phyloP scores from a whole-genome alignment of 2,329 filamentous ascomycete species.

The Exophiala sp. region DNA sequence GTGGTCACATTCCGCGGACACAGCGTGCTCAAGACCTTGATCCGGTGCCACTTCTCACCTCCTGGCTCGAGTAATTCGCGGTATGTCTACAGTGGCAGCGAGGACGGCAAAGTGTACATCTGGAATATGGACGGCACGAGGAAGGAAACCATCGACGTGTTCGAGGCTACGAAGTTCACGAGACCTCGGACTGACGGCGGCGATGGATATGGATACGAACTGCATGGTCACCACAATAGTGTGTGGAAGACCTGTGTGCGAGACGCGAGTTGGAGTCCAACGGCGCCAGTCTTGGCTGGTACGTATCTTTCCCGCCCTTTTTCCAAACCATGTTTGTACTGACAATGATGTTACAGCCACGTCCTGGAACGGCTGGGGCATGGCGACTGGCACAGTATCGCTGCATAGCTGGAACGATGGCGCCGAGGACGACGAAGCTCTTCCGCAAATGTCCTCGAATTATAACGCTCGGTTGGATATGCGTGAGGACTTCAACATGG shows the following conservation, averaged over 20 bases:
- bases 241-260: constrained; percentile 76
- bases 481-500: constrained; percentile 43
- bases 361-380: constrained; percentile 74
- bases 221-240: constrained; percentile 34
- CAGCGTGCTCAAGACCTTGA: constrained; percentile 80
- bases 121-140: constrained; percentile 91
- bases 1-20: constrained; percentile 93
- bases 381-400: constrained; percentile 70
- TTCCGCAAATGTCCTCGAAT: constrained; percentile 55
- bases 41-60: constrained; percentile 92
- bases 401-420: constrained; percentile 74
- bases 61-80: constrained; percentile 78
- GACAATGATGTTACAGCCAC: constrained; percentile 56
- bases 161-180: constrained; percentile 62
- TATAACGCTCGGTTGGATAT: constrained; percentile 59
- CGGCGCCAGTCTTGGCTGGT: constrained; percentile 72
- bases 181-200: constrained; percentile 54
- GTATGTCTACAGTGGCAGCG: constrained; percentile 89
- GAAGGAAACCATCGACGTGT: constrained; percentile 74
- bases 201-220: constrained; percentile 54
- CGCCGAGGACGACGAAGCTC: constrained; percentile 60
- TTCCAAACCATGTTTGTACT: background rate
- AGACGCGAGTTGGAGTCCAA: constrained; percentile 89
- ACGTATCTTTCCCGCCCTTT: constrained; percentile 30
- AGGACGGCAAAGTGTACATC: constrained; percentile 83